A percentile compares a stretch with the other conserved stretches of the same genome.
Conservation (phyloP, 805 yeast genomes). For the Brettanomyces sp. region DNA sequence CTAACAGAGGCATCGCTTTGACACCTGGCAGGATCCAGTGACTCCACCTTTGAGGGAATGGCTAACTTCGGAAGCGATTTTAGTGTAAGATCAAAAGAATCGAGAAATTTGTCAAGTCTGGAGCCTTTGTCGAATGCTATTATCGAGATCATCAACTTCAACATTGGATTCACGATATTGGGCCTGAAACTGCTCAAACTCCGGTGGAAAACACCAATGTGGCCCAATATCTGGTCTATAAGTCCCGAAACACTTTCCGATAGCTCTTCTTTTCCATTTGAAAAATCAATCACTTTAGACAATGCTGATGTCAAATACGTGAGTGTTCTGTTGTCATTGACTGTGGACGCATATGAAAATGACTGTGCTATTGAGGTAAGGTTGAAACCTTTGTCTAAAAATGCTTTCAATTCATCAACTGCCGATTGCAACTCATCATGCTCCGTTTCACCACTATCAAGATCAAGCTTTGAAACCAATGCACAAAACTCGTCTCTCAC, state of each 20-base stretch:
- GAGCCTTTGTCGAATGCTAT: slow-evolving; percentile 40
- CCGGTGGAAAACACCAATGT: slow-evolving; percentile 58
- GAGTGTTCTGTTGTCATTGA: slow-evolving; percentile 44
- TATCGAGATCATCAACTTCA: slow-evolving; percentile 47
- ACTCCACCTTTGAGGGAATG: slow-evolving; percentile 40
- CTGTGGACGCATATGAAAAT: slow-evolving; percentile 35
- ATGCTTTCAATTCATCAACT: slow-evolving; percentile 12
- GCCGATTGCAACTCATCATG: slow-evolving; percentile 4
- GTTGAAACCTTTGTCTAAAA: slow-evolving; percentile 24
- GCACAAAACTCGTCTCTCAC: slow-evolving; percentile 10
- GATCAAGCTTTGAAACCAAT: slow-evolving; percentile 9
- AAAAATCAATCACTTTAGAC: slow-evolving; percentile 24
- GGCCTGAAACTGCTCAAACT: slow-evolving; percentile 52
- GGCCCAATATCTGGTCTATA: slow-evolving; percentile 38
- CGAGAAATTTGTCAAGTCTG: slow-evolving; percentile 47
- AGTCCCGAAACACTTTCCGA: slow-evolving; percentile 26
- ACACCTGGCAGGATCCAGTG: slow-evolving; percentile 28
- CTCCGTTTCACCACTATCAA: slow-evolving; percentile 11
- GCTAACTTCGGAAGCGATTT: slow-evolving; percentile 54
- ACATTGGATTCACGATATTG: slow-evolving; percentile 48
- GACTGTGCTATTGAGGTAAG: slow-evolving; percentile 26
- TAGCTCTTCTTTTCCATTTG: slow-evolving; percentile 11
- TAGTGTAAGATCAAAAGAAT: slow-evolving; percentile 59
- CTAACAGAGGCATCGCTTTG: slow-evolving; percentile 40
- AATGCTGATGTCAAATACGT: slow-evolving; percentile 35